A percentile compares a stretch with the other conserved stretches of the same genome.
phyloP scores from a whole-genome alignment of 2,329 filamentous ascomycete species.

The Ophiocordyceps sinensis region DNA sequence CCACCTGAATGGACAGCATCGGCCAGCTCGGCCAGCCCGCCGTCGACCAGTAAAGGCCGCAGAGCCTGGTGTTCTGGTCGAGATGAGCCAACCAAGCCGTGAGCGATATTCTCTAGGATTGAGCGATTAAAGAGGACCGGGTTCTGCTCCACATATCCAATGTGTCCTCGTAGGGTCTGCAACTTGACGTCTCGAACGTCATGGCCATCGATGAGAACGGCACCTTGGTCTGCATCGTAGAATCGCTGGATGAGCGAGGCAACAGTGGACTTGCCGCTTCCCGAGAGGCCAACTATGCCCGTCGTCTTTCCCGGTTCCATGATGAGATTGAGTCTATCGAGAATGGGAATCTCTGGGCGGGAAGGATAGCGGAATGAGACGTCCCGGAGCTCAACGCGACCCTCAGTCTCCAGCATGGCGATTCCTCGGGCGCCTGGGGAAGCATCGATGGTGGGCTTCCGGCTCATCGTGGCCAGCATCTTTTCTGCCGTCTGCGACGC shows the following conservation, averaged over 20 bases:
- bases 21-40: slow-evolving; percentile 17
- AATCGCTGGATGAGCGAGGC: slow-evolving; percentile 40
- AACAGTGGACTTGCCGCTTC: slow-evolving; percentile 43
- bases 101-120: slow-evolving; percentile 35
- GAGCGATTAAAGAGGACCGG: slow-evolving; percentile 29
- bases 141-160: slow-evolving; percentile 31
- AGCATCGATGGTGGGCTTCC: slow-evolving; percentile 29
- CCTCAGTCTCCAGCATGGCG: background rate
- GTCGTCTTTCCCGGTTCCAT: slow-evolving; percentile 34
- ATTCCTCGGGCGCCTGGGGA: background rate
- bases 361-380: slow-evolving; percentile 31
- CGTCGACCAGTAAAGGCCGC: slow-evolving; percentile 11
- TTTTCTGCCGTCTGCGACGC: slow-evolving; percentile 44
- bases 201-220: slow-evolving; percentile 30
- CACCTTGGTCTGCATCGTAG: slow-evolving; percentile 38
- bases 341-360: slow-evolving; percentile 23
- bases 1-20: slow-evolving; percentile 16
- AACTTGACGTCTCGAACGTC: slow-evolving; percentile 34
- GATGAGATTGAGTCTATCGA: slow-evolving; percentile 30
- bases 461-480: slow-evolving; percentile 42
- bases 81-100: slow-evolving; percentile 30
- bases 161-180: slow-evolving; percentile 22
- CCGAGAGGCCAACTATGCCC: slow-evolving; percentile 43
- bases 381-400: slow-evolving; percentile 21
- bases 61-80: slow-evolving; percentile 24